A percentile compares a stretch with the other conserved stretches of the same genome.
phyloP scores from a whole-genome alignment of 139 green algal genomes.

The Volvox reticuliferus region DNA sequence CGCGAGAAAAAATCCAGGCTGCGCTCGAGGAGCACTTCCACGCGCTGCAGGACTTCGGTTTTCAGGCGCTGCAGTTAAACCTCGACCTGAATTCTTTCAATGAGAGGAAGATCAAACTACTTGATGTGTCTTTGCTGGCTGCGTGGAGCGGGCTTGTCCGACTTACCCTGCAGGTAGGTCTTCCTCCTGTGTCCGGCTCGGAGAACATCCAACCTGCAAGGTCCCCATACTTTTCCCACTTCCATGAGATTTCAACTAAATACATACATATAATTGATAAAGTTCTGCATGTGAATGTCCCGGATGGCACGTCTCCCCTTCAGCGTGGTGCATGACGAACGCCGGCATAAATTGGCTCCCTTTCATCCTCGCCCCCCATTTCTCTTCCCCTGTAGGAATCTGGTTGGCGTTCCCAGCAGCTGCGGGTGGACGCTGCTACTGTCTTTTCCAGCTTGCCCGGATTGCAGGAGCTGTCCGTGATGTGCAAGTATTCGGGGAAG shows the following conservation, averaged over 20 bases:
- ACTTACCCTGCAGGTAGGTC: slow-evolving; percentile 27
- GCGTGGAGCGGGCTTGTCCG: slow-evolving; percentile 16
- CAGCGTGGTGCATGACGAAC: too few species aligned
- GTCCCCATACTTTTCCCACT: too few species aligned
- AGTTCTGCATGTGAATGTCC: too few species aligned
- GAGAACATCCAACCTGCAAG: too few species aligned
- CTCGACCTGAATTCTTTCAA: slow-evolving; percentile 49
- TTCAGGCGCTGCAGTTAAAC: slow-evolving; percentile 23
- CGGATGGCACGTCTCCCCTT: too few species aligned
- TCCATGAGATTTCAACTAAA: too few species aligned
- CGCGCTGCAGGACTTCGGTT: slow-evolving; percentile 3
- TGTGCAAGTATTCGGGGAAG: slow-evolving; percentile 35
- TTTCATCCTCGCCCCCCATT: not conserved
- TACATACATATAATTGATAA: too few species aligned
- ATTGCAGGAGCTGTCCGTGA: slow-evolving; percentile 40
- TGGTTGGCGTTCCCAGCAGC: slow-evolving; percentile 46
- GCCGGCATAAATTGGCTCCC: not conserved
- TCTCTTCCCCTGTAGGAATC: slow-evolving; percentile 23
- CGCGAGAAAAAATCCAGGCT: slow-evolving; percentile 45
- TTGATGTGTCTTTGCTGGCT: slow-evolving; percentile 18
- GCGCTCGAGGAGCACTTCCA: slow-evolving; percentile 33
- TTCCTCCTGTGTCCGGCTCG: too few species aligned
- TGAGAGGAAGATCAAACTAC: slow-evolving; percentile 47
- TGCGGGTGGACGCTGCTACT: slow-evolving; percentile 25
- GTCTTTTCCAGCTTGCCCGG: slow-evolving; percentile 8